Evolutionary conservation across 2,329 filamentous ascomycete genomes (phyloP).

Genomic region (Penicillium decumbens): DNA sequence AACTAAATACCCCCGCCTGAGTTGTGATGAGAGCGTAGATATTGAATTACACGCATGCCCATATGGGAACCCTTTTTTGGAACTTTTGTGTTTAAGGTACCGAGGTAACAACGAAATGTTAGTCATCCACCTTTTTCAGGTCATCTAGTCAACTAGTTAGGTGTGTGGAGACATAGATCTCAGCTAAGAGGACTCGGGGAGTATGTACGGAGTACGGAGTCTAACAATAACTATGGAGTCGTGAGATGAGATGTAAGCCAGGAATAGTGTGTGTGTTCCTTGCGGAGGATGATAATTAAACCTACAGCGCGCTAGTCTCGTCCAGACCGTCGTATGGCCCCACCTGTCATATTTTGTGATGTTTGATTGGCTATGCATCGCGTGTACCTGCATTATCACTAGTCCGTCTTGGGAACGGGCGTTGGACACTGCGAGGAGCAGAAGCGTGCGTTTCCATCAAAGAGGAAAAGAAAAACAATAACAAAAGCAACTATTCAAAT

Average conservation of each 20-base stretch:
- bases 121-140: too few species aligned
- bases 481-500: neutral
- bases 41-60: slow-evolving; percentile 2
- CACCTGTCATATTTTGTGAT: slow-evolving; percentile 6
- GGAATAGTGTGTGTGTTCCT: neutral
- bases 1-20: slow-evolving; percentile 22
- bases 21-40: slow-evolving; percentile 9
- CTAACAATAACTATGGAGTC: neutral
- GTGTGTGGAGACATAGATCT: neutral
- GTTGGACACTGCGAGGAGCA: neutral
- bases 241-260: neutral
- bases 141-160: too few species aligned
- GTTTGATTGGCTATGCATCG: slow-evolving; percentile 8
- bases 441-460: neutral
- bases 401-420: neutral
- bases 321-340: slow-evolving; percentile 11
- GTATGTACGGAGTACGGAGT: too few species aligned
- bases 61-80: neutral
- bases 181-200: neutral
- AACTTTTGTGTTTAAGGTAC: neutral
- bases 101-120: too few species aligned
- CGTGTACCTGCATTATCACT: slow-evolving; percentile 17
- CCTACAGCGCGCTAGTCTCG: slow-evolving; percentile 16
- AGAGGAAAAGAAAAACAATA: slow-evolving; percentile 1
- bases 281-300: slow-evolving; percentile 18